Evolutionary conservation across 441 rosid species (phyloP).

Genomic region (Brassica hybrid): DNA sequence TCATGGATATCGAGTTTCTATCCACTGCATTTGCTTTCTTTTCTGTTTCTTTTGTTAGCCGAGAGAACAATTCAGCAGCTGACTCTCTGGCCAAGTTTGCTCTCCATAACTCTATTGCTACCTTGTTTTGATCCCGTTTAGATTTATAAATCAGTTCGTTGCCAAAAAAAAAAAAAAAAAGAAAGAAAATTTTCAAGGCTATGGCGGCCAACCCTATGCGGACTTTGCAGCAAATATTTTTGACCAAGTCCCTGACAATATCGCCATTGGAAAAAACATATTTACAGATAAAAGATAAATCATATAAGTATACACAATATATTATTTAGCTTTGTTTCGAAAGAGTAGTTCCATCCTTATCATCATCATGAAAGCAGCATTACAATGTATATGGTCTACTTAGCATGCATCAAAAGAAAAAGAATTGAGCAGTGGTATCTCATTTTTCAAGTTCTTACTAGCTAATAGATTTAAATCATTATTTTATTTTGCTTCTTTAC

Average conservation of each 20-base stretch:
- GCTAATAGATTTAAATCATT: background rate
- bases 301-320: background rate
- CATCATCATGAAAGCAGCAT: constrained; percentile 34
- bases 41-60: too few species aligned
- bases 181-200: constrained; percentile 16
- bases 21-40: too few species aligned
- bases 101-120: too few species aligned
- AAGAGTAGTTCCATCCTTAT: constrained; percentile 18
- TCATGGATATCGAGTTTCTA: too few species aligned
- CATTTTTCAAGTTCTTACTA: constrained; percentile 9
- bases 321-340: background rate
- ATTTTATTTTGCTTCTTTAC: background rate
- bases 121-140: too few species aligned
- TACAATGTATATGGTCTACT: constrained; percentile 40
- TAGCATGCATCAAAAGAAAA: constrained; percentile 41
- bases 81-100: too few species aligned
- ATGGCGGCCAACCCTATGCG: constrained; percentile 37
- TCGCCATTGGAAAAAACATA: background rate
- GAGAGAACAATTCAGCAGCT: too few species aligned
- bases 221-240: constrained; percentile 36
- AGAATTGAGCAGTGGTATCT: constrained; percentile 18
- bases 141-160: too few species aligned
- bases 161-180: too few species aligned
- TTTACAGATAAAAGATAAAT: background rate
- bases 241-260: constrained; percentile 26